These are phyloP conservation scores for Dictyostelium purpureum DNA, from an alignment of 78 protist genomes.

Conservation along the genomic window DNA sequence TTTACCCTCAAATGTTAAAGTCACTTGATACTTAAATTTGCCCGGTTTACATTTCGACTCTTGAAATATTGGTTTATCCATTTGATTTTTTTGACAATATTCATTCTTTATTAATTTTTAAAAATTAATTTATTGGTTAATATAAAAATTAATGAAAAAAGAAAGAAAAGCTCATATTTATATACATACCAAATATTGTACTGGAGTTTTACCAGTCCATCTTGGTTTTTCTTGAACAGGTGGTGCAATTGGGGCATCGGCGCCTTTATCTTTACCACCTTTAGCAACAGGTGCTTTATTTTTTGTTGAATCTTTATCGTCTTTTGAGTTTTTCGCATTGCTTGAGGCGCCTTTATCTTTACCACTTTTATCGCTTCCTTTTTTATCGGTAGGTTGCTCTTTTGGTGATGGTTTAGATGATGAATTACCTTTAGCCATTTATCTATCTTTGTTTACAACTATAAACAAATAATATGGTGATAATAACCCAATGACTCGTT, in stretches of 20 bases:
- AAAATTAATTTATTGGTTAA: not conserved
- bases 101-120: slow-evolving; percentile 5
- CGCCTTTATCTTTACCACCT: not conserved
- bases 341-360: not conserved
- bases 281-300: too few species aligned
- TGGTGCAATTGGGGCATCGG: not conserved
- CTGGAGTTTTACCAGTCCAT: slow-evolving; percentile 70
- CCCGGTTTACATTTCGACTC: not conserved
- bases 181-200: slow-evolving; percentile 38
- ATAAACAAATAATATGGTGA: not conserved
- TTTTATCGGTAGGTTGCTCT: not conserved
- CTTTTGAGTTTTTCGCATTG: not conserved
- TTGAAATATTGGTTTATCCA: slow-evolving; percentile 48
- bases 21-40: not conserved
- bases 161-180: not conserved
- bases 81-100: slow-evolving; percentile 72
- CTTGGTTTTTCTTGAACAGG: slow-evolving; percentile 27
- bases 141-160: not conserved
- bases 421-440: not conserved
- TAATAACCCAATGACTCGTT: not conserved
- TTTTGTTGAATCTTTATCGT: not conserved
- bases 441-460: too few species aligned
- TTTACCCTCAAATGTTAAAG: slow-evolving; percentile 48
- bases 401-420: not conserved
- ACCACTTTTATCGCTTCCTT: not conserved